A percentile compares a stretch with the other conserved stretches of the same genome.
Evolutionary conservation across 148 eudicot genomes (phyloP).

Genomic region (Camellia sinensis): DNA sequence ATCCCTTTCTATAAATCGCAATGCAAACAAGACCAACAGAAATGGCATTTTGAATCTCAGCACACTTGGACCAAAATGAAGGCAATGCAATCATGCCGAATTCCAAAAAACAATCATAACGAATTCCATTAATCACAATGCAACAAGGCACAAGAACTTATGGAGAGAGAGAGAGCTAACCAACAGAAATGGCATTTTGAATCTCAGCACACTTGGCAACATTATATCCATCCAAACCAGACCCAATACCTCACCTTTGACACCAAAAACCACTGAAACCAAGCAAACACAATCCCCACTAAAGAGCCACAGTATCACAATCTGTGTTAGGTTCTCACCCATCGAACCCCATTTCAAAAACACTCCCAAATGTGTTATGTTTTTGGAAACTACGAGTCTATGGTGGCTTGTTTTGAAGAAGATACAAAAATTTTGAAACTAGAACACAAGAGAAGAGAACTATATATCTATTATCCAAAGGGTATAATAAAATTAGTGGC

Average conservation of each 20-base stretch:
- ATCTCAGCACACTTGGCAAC: slow-evolving; percentile 22
- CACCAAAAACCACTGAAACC: slow-evolving; percentile 15
- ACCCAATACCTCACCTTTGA: slow-evolving; percentile 14
- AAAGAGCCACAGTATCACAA: slow-evolving; percentile 11
- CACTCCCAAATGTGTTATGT: not conserved
- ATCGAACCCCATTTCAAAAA: slow-evolving; percentile 9
- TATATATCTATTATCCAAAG: too few species aligned
- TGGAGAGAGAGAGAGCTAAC: slow-evolving; percentile 5
- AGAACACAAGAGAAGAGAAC: not conserved
- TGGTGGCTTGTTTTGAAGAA: not conserved
- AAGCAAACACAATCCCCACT: slow-evolving; percentile 16
- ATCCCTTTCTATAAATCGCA: too few species aligned
- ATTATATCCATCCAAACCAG: slow-evolving; percentile 14
- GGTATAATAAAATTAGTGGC: too few species aligned
- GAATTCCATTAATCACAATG: not conserved
- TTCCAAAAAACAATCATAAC: not conserved
- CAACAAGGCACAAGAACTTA: not conserved
- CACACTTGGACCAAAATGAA: too few species aligned
- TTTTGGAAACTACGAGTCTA: not conserved
- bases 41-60: too few species aligned
- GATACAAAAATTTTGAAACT: too few species aligned
- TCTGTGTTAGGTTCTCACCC: slow-evolving; percentile 12
- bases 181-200: slow-evolving; percentile 18
- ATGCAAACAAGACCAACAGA: too few species aligned
- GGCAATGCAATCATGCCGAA: too few species aligned